phyloP scores from a whole-genome alignment of 2,329 filamentous ascomycete species.

The Anisogramma anomala region DNA sequence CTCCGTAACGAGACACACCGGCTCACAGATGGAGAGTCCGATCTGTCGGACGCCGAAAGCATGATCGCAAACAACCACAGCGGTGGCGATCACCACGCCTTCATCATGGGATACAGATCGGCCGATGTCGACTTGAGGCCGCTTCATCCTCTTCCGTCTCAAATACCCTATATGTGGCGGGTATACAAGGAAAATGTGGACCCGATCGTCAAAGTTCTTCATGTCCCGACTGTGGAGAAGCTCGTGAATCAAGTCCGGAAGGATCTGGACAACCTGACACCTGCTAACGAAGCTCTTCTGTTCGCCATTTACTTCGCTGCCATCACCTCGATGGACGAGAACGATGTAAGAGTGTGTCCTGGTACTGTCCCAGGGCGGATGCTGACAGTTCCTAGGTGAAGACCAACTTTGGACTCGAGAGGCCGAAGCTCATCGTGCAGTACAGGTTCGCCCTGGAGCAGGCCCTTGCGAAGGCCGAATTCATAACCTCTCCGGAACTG shows the following conservation, averaged over 20 bases:
- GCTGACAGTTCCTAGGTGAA: slow-evolving; percentile 30
- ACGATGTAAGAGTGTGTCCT: slow-evolving; percentile 34
- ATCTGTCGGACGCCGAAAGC: slow-evolving; percentile 45
- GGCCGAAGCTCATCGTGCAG: slow-evolving; percentile 31
- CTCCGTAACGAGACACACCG: slow-evolving; percentile 39
- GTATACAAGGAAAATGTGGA: slow-evolving; percentile 65
- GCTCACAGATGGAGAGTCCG: slow-evolving; percentile 42
- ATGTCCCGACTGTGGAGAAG: slow-evolving; percentile 54
- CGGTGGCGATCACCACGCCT: slow-evolving; percentile 51
- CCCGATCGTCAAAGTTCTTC: slow-evolving; percentile 58
- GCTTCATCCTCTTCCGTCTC: slow-evolving; percentile 54
- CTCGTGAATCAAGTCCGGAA: slow-evolving; percentile 49
- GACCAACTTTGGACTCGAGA: slow-evolving; percentile 38
- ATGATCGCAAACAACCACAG: slow-evolving; percentile 32
- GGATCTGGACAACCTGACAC: slow-evolving; percentile 45
- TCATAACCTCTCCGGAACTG: slow-evolving; percentile 47
- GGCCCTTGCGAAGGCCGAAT: slow-evolving; percentile 49
- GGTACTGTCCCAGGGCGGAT: neutral
- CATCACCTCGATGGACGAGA: slow-evolving; percentile 47
- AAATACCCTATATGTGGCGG: slow-evolving; percentile 57
- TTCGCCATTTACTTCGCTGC: slow-evolving; percentile 52
- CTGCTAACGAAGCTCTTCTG: slow-evolving; percentile 48
- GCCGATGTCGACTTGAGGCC: slow-evolving; percentile 53
- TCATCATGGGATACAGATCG: slow-evolving; percentile 62
- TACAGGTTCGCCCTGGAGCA: slow-evolving; percentile 47